Percentiles rank a stretch among this genome's conserved stretches.
Conservation (phyloP, 1,284 basidiomycete genomes). For the Nidula niveotomentosa region DNA sequence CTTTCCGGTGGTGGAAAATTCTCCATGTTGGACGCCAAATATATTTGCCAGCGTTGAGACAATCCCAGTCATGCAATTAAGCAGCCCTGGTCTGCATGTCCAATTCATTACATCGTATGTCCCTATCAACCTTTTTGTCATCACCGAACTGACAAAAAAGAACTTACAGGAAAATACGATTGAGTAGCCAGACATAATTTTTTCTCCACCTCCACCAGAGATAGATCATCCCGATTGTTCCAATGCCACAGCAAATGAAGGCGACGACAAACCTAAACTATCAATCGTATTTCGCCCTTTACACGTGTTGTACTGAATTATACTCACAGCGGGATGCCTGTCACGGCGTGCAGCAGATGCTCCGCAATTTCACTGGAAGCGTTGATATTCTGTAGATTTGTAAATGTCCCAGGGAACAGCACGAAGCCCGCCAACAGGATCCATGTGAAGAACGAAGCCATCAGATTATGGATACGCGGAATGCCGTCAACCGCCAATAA, state of each 20-base stretch:
- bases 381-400: constrained; percentile 36
- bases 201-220: constrained; percentile 60
- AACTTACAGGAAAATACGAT: constrained; percentile 54
- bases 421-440: constrained; percentile 58
- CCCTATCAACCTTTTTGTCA: too few species aligned
- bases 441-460: constrained; percentile 57
- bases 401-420: constrained; percentile 59
- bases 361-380: constrained; percentile 23
- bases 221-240: constrained; percentile 49
- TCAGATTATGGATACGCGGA: constrained; percentile 40
- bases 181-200: constrained; percentile 63
- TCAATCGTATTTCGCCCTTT: not conserved
- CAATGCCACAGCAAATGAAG: constrained; percentile 51
- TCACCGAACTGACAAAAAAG: not conserved
- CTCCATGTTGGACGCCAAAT: constrained; percentile 45
- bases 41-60: constrained; percentile 51
- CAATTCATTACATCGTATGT: too few species aligned
- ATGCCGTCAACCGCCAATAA: constrained; percentile 46
- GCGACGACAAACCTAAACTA: constrained; percentile 46
- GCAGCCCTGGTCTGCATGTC: constrained; percentile 42
- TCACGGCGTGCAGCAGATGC: constrained; percentile 30
- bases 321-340: constrained; percentile 43
- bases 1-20: constrained; percentile 37
- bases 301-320: not conserved
- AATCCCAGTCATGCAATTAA: constrained; percentile 54